Percentiles rank a stretch among this genome's conserved stretches.
Evolutionary conservation across 371 early-diverging fungal species (phyloP).

Genomic region (Ordospora colligata): DNA sequence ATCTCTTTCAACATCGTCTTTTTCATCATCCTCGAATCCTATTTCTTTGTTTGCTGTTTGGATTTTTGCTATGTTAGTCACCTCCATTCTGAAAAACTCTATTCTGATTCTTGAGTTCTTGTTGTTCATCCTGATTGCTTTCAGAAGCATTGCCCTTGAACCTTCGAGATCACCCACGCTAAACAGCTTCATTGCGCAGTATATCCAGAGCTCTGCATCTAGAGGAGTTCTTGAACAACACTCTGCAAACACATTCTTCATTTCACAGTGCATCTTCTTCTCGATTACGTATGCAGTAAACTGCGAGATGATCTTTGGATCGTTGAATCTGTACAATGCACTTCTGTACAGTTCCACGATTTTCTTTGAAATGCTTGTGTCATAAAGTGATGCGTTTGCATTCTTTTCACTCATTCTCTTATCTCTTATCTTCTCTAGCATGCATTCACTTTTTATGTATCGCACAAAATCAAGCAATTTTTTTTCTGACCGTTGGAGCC

Average conservation of each 20-base stretch:
- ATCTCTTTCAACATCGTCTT: constrained; percentile 17
- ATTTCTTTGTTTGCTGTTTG: not conserved
- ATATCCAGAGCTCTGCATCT: constrained; percentile 50
- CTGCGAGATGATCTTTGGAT: constrained; percentile 20
- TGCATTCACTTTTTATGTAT: constrained; percentile 46
- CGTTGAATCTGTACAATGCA: constrained; percentile 34
- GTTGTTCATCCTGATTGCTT: constrained; percentile 25
- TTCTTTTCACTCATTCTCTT: constrained; percentile 29
- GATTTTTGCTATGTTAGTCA: constrained; percentile 11
- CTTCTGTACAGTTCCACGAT: constrained; percentile 33
- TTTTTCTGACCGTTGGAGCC: constrained; percentile 39
- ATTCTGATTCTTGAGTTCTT: constrained; percentile 13
- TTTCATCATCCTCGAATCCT: constrained; percentile 11
- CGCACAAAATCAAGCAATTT: constrained; percentile 35
- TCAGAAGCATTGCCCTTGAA: constrained; percentile 34
- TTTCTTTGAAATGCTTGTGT: constrained; percentile 21
- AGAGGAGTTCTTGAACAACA: constrained; percentile 22
- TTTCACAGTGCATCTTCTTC: constrained; percentile 18
- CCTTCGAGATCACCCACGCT: constrained; percentile 37
- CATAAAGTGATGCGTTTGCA: not conserved
- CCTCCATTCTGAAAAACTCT: constrained; percentile 51
- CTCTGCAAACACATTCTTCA: constrained; percentile 34
- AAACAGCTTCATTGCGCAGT: constrained; percentile 30
- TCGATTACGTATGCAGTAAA: constrained; percentile 34
- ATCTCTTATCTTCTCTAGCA: constrained; percentile 34